phyloP scores from a whole-genome alignment of 2,329 filamentous ascomycete species.

The Pseudocercospora pini-densiflorae region DNA sequence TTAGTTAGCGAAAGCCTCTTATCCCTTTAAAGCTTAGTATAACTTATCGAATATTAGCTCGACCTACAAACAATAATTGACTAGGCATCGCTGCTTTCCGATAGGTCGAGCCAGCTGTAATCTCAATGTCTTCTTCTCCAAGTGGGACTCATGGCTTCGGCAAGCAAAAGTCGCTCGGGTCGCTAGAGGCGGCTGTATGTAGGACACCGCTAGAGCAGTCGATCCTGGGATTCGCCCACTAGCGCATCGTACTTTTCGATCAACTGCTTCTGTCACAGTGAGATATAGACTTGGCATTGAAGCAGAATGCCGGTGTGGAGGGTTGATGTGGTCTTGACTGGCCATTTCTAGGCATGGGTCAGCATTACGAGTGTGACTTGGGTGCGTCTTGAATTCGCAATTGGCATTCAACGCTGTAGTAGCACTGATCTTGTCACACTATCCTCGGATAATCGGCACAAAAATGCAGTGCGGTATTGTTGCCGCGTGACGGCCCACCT shows the following conservation, averaged over 20 bases:
- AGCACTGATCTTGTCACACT: not conserved
- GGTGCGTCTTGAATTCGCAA: not conserved
- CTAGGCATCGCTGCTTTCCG: too few species aligned
- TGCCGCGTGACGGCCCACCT: not conserved
- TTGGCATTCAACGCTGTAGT: not conserved
- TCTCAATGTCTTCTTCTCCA: conserved; percentile 3
- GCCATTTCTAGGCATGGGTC: not conserved
- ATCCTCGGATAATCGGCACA: not conserved
- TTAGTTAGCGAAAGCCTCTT: too few species aligned
- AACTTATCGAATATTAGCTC: too few species aligned
- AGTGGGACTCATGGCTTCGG: conserved; percentile 1
- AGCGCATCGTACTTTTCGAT: conserved; percentile 1
- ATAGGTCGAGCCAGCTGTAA: too few species aligned
- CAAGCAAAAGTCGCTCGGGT: not conserved
- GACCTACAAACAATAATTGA: too few species aligned
- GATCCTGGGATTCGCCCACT: not conserved
- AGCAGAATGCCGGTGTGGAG: not conserved
- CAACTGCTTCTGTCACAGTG: not conserved
- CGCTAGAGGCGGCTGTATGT: not conserved
- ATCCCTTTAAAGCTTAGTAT: too few species aligned
- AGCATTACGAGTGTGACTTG: not conserved
- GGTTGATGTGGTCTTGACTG: not conserved
- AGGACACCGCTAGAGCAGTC: not conserved
- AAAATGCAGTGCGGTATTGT: not conserved
- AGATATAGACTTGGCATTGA: not conserved